Evolutionary conservation across 371 early-diverging fungal species (phyloP), one percentile per base, ranked within the genome.

Genomic region (Syncephalastrum contaminatum): DNA sequence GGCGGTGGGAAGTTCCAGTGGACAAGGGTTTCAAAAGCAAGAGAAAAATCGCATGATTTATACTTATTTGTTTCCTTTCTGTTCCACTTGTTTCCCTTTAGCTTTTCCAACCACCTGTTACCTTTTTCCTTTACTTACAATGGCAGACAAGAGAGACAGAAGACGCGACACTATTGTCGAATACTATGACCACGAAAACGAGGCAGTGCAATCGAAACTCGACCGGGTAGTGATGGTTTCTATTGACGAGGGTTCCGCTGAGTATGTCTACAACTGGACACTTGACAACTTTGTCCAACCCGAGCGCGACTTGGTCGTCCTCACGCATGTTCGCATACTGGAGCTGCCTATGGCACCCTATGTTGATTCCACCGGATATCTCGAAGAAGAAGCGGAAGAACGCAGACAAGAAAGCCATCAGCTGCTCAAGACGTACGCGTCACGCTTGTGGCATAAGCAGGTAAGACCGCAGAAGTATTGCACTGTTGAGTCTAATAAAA

Each of bases 231-330:
- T 74, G 1, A 48, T 70, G 45, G 25, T 77, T 14, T 68, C 72
- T 8, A 43, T 77, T 22, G 78, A 77, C 30, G 61, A 65, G 44
- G 61, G 58, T 2, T 74, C 75, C 25, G 70, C 70, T 12, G 64
- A 72, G n/a, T 65, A 56, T 25, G 70, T 72, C 4, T 64, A 71
- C 21, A 54, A 77, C n/a, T 80, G 81, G 81, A 72, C 81, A n/a
- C n/a, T 73, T 4, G 62, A 70, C 4, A 71, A 80, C 45, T 75
- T 75, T 60, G 63, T 80, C 41, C 53, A 39, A 15, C 69, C 75
- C 6, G 52, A 66, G 8, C 62, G 54, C 18, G 81, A 80, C 52
- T 24, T 77, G 30, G 77, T 72, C 20, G 54, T 74, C 0, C 51
- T 79, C 14, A 61, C 73, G 18, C 69, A 75, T 62, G 70, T 71